Base-by-base conservation (phyloP, 2,329 filamentous ascomycete genomes). In the Claviceps sp. region DNA sequence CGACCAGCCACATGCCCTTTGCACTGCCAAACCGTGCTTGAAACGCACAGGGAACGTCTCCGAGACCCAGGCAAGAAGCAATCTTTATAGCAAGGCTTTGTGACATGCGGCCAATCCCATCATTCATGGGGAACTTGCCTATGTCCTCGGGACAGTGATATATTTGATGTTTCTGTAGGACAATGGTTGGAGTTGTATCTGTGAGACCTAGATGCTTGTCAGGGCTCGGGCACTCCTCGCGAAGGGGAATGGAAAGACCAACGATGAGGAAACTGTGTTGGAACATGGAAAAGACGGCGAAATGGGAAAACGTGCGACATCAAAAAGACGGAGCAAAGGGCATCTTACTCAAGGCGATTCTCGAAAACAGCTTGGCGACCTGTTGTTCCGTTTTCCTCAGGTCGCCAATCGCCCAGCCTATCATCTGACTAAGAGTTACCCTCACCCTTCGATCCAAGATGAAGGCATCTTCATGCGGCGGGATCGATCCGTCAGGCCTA, bases 1-100 rank as follows among this genome's bases (percentile, higher is more conserved):
- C 69, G 56, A 84, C 81, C 5, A 84, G 65, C 86, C 85, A 90
- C 57, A 90, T 72, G 0, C 87, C 87, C 63, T 91, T 91, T 0
- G 84, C 84, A 18, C 83, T 79, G 9, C 80, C 84, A 38, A 90
- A 76, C 0, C 87, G 77, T 1, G 72, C 85, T 63, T 91, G 87
- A 46, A 84, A 81, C 0, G 75, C 82, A 37, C 78, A 77, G 0
- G 85, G 84, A 0, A 78, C 62, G n/a, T 76, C 71, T 0, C 62
- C 57, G 0, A 84, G 64, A 0, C 74, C 75, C 8, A 85, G 70
- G 0, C 55, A 55, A 1, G 71, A 61, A 26, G 75, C 72, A 5
- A 89, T 71, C 43, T 69, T 68, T 1, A 65, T 62, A 0, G 79
- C 81, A 2, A 86, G 73, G 1, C 70, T 74, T 4, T 71, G 68